A percentile compares a stretch with the other conserved stretches of the same genome.
phyloP scores from a whole-genome alignment of 805 yeast genomes.

The Cyberlindnera euphorbiiphila region DNA sequence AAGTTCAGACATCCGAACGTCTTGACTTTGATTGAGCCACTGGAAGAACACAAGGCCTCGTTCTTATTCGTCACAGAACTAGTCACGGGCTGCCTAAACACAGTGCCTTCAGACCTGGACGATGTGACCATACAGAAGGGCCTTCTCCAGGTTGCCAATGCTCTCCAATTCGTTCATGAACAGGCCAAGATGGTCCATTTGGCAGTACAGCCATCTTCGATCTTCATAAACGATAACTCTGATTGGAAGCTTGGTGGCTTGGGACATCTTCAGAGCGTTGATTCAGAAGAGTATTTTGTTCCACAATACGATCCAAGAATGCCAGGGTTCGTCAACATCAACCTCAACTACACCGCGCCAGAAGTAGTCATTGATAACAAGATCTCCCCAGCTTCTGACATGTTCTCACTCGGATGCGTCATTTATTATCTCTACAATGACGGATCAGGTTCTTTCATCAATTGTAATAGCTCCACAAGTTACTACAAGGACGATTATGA shows the following conservation, averaged over 20 bases:
- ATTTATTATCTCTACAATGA: conserved; percentile 64
- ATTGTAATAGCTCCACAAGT: conserved; percentile 49
- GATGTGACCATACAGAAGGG: conserved; percentile 80
- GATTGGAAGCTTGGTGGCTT: conserved; percentile 94
- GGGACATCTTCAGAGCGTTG: conserved; percentile 46
- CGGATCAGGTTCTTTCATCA: conserved; percentile 44
- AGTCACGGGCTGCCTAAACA: conserved; percentile 52
- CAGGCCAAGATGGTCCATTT: conserved; percentile 72
- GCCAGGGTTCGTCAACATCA: conserved; percentile 66
- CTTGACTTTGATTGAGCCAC: conserved; percentile 77
- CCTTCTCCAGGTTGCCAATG: conserved; percentile 69
- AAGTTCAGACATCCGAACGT: conserved; percentile 88
- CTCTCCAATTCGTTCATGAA: conserved; percentile 77
- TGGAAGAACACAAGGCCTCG: conserved; percentile 79
- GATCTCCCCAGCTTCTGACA: conserved; percentile 67
- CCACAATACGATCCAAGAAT: conserved; percentile 73
- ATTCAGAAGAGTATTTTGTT: conserved; percentile 54
- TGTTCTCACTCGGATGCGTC: conserved; percentile 79
- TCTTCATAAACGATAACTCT: conserved; percentile 75
- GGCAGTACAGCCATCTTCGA: conserved; percentile 72
- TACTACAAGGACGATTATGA: conserved; percentile 58
- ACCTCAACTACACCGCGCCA: conserved; percentile 79
- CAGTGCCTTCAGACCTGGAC: conserved; percentile 50
- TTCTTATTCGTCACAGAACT: conserved; percentile 83
- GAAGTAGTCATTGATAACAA: conserved; percentile 67